Percentiles rank a stretch among this genome's conserved stretches.
Conservation (phyloP, 495 filamentous ascomycete genomes). For the Immersiella caudata region DNA sequence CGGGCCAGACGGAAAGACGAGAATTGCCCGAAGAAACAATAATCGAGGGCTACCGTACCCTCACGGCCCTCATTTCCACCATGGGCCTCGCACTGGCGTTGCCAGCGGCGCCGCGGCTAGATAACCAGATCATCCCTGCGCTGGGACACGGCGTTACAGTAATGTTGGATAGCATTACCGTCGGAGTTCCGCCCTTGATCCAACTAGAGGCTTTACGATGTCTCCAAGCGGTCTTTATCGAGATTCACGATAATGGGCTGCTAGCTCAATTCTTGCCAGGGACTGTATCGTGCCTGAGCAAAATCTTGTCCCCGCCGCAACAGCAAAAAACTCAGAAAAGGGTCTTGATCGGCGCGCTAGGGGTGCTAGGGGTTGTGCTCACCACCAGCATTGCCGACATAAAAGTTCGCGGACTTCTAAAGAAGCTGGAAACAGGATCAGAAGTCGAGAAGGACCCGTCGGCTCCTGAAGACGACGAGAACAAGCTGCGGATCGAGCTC, state of each 20-base stretch:
- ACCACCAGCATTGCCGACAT: slow-evolving; percentile 68
- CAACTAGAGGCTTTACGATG: slow-evolving; percentile 68
- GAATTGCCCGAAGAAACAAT: slow-evolving; percentile 68
- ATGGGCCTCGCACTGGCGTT: slow-evolving; percentile 48
- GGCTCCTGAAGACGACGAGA: not conserved
- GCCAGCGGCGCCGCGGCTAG: slow-evolving; percentile 11
- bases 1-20: slow-evolving; percentile 50
- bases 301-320: slow-evolving; percentile 68
- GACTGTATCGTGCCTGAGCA: slow-evolving; percentile 79
- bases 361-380: slow-evolving; percentile 62
- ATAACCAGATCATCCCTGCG: slow-evolving; percentile 69
- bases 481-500: slow-evolving; percentile 32
- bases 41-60: slow-evolving; percentile 52
- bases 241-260: slow-evolving; percentile 68
- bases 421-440: slow-evolving; percentile 26
- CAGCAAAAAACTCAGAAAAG: slow-evolving; percentile 64
- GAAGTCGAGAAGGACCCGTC: slow-evolving; percentile 8
- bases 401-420: slow-evolving; percentile 46
- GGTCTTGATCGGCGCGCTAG: slow-evolving; percentile 64
- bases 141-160: slow-evolving; percentile 83
- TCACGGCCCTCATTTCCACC: slow-evolving; percentile 47
- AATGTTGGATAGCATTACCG: slow-evolving; percentile 69
- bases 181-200: slow-evolving; percentile 61
- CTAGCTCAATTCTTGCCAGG: slow-evolving; percentile 86
- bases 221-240: slow-evolving; percentile 62